Conservation (phyloP, 768 basidiomycete species). For the Auricularia cornea region DNA sequence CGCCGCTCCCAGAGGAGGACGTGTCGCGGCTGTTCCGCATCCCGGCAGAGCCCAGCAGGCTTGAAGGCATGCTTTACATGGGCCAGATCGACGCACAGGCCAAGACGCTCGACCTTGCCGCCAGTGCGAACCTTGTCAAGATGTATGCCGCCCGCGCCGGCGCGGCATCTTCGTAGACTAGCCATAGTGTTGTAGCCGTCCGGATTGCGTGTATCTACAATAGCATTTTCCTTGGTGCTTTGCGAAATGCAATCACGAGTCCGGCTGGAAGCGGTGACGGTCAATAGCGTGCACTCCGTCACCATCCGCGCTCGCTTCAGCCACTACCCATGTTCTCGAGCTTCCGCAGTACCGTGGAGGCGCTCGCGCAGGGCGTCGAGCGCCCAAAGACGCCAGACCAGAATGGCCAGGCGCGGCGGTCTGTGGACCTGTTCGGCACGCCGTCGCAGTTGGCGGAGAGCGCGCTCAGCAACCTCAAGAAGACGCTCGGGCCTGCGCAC, state of each 20-base stretch:
- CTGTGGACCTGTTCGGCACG: constrained; percentile 24
- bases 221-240: not conserved
- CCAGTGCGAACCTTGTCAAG: constrained; percentile 61
- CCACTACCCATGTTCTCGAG: constrained; percentile 56
- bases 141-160: constrained; percentile 56
- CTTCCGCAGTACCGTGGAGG: constrained; percentile 66
- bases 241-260: not conserved
- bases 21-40: constrained; percentile 80
- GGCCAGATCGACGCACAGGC: constrained; percentile 85
- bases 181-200: not conserved
- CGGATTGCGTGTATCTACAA: not conserved
- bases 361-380: constrained; percentile 37
- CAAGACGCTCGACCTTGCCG: constrained; percentile 59
- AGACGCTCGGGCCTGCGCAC: constrained; percentile 41
- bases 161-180: not conserved
- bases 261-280: not conserved
- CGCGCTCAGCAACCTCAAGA: constrained; percentile 52
- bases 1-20: constrained; percentile 83
- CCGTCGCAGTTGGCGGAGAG: constrained; percentile 53
- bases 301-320: not conserved
- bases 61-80: constrained; percentile 78
- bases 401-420: constrained; percentile 9
- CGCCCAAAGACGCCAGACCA: constrained; percentile 26
- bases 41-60: constrained; percentile 76
- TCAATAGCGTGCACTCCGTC: not conserved